phyloP scores from a whole-genome alignment of 345 rosid species.

The Carallia brachiata region DNA sequence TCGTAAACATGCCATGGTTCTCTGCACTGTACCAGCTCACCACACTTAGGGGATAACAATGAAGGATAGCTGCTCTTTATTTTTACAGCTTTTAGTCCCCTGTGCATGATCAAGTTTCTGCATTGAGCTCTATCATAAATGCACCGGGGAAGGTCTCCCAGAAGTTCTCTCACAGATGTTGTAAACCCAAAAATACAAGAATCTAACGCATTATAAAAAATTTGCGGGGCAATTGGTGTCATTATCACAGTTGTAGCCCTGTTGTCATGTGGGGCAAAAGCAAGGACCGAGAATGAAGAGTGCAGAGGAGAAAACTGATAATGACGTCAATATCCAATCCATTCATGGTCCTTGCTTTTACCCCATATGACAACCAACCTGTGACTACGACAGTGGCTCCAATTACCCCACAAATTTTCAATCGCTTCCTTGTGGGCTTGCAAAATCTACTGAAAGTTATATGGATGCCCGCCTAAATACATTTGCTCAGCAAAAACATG shows the following conservation, averaged over 20 bases:
- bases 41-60: conserved; percentile 70
- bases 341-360: not conserved
- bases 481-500: too few species aligned
- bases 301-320: conserved; percentile 19
- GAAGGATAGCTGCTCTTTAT: conserved; percentile 83
- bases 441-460: too few species aligned
- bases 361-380: not conserved
- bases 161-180: not conserved
- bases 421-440: too few species aligned
- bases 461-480: too few species aligned
- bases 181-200: not conserved
- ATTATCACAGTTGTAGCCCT: conserved; percentile 62
- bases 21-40: conserved; percentile 70
- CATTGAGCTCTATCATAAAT: conserved; percentile 73
- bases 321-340: conserved; percentile 30
- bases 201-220: not conserved
- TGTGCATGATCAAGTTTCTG: conserved; percentile 75
- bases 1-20: conserved; percentile 44
- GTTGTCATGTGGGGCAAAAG: conserved; percentile 79
- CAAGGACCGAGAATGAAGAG: conserved; percentile 46
- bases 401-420: too few species aligned
- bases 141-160: conserved; percentile 75
- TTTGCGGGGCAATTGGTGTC: conserved; percentile 75
- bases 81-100: conserved; percentile 76
- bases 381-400: not conserved